These are phyloP conservation scores for Nemania sp. DNA, from an alignment of 2,329 filamentous ascomycete species.

Conservation along the genomic window DNA sequence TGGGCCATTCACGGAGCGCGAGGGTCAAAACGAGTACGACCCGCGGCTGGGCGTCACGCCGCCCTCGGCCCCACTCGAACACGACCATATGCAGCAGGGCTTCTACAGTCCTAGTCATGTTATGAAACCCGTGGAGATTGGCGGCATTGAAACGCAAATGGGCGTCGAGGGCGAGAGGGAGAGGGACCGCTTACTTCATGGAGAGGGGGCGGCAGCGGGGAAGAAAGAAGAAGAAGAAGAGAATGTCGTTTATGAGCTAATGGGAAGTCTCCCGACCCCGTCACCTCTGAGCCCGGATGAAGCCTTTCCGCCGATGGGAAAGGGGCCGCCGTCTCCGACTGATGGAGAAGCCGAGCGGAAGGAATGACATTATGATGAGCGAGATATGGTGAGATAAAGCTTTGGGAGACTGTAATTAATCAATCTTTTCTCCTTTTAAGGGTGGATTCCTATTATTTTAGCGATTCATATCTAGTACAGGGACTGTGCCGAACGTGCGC, in stretches of 20 bases:
- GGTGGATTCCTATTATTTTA: conserved; percentile 27
- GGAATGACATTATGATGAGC: conserved; percentile 6
- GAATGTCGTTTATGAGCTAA: conserved; percentile 40
- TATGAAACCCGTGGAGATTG: conserved; percentile 19
- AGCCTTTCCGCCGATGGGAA: conserved; percentile 4
- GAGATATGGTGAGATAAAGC: conserved; percentile 6
- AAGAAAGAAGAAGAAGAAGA: not conserved
- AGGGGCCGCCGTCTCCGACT: conserved; percentile 19
- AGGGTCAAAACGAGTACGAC: conserved; percentile 21
- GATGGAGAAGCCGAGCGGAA: not conserved
- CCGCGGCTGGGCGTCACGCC: conserved; percentile 33
- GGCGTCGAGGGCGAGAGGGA: not conserved
- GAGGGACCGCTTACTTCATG: not conserved
- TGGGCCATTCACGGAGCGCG: conserved; percentile 51
- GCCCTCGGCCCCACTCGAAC: not conserved
- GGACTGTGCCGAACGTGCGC: not conserved
- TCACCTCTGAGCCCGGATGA: conserved; percentile 9
- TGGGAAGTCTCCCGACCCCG: conserved; percentile 13
- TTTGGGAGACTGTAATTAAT: conserved; percentile 6
- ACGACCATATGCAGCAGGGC: not conserved
- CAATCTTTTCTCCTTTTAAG: conserved; percentile 9
- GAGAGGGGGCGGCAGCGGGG: no score
- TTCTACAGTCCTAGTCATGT: conserved; percentile 23
- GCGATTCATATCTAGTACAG: conserved; percentile 20
- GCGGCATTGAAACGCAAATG: conserved; percentile 1